phyloP scores from a whole-genome alignment of 495 filamentous ascomycete species.

The Penicillium crystallinum region DNA sequence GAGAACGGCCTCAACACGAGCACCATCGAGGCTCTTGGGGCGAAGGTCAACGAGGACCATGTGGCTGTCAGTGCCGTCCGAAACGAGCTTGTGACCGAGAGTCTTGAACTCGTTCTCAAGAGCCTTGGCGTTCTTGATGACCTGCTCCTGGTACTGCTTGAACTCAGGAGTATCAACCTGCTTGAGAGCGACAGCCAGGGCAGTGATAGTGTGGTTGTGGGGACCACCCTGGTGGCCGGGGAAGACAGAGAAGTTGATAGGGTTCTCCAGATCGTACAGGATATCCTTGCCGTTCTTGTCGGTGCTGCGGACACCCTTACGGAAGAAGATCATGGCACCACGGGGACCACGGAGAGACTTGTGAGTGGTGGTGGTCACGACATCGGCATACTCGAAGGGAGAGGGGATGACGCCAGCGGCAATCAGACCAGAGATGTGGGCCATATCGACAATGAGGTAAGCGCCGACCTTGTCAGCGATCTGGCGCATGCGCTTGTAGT shows the following conservation, averaged over 20 bases:
- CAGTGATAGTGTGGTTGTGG: constrained; percentile 99
- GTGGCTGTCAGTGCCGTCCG: constrained; percentile 95
- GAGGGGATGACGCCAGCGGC: constrained; percentile 90
- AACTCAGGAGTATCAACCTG: constrained; percentile 92
- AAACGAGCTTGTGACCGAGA: constrained; percentile 87
- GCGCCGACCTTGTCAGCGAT: constrained; percentile 91
- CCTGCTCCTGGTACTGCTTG: constrained; percentile 91
- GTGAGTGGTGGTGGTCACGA: constrained; percentile 99
- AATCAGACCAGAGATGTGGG: constrained; percentile 95
- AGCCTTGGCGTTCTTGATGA: constrained; percentile 87
- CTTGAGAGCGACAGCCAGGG: constrained; percentile 92
- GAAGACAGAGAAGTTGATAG: constrained; percentile 99
- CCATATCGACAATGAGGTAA: constrained; percentile 96
- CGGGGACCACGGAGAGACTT: constrained; percentile 98
- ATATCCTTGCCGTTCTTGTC: constrained; percentile 91
- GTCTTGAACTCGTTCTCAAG: constrained; percentile 64
- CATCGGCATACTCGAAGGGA: constrained; percentile 90
- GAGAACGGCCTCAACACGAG: constrained; percentile 91
- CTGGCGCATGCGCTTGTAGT: constrained; percentile 94
- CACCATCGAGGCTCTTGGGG: constrained; percentile 75
- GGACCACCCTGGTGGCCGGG: constrained; percentile 98
- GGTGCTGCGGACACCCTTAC: constrained; percentile 84
- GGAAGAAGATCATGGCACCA: constrained; percentile 99
- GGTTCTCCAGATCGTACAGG: constrained; percentile 87
- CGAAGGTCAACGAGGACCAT: constrained; percentile 95